Evolutionary conservation across 331 rosid species (phyloP).

Genomic region (Quercus lobata): DNA sequence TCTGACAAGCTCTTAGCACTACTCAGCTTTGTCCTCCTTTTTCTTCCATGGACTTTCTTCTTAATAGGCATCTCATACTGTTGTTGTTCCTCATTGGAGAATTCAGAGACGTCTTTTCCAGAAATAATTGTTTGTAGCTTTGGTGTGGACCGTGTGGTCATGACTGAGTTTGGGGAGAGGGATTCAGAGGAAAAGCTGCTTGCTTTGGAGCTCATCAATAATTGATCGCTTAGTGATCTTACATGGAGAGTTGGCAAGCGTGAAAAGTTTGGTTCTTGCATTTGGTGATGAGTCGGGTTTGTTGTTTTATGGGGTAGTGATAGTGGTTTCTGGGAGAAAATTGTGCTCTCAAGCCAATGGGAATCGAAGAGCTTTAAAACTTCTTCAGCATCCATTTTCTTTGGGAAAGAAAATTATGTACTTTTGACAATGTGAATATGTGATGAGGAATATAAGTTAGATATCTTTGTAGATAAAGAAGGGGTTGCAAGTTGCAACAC

Average conservation of each 20-base stretch:
- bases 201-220: constrained; percentile 13
- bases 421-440: background rate
- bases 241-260: constrained; percentile 19
- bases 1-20: constrained; percentile 56
- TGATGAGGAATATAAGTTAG: background rate
- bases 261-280: constrained; percentile 3
- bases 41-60: background rate
- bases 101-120: constrained; percentile 34
- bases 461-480: too few relatives aligned
- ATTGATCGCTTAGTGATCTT: constrained; percentile 55
- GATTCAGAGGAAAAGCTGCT: constrained; percentile 23
- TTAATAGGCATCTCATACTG: background rate
- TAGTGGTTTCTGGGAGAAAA: constrained; percentile 27
- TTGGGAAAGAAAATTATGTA: constrained; percentile 2
- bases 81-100: constrained; percentile 11
- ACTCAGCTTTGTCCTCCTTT: background rate
- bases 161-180: constrained; percentile 45
- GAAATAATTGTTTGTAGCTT: constrained; percentile 55
- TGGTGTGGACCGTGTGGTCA: constrained; percentile 3
- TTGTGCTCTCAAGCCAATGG: constrained; percentile 48
- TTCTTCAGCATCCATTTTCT: constrained; percentile 54
- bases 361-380: constrained; percentile 53
- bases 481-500: too few relatives aligned
- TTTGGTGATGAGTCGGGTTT: background rate
- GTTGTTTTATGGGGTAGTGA: constrained; percentile 4